Base-by-base conservation (phyloP, 441 rosid genomes). In the Bruguiera hainesii region DNA sequence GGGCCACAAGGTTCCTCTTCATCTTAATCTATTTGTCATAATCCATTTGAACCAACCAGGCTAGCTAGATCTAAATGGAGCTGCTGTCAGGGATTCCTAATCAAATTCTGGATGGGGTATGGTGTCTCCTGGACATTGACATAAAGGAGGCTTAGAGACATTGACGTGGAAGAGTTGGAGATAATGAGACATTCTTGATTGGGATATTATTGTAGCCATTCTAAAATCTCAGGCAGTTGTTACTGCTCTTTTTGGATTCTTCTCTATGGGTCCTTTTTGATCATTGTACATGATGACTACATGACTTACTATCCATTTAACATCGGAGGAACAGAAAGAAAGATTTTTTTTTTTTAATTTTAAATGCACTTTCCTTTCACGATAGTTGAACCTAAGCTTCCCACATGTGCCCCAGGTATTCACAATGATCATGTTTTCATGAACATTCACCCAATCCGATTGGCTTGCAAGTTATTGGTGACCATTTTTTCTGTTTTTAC, bases 201-300 rank as follows among this genome's bases (percentile, higher is more conserved):
- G 68, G 52, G 71, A 76, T 72, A 62, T 59, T 18, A 11, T 63
- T 63, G 58, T 62, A 28, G 56, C 63, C 61, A 59, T 66, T 63
- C 67, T 29, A 48, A 64, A 23, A 28, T 62, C 60, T 49, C 31
- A 57, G 61, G 61, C 75, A 55, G 57, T 51, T 64, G 74, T 66
- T 52, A 64, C 65, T 15, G 29, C 48, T 57, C 75, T 69, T 85
- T 85, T 81, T 81, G 89, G 83, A 78, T 71, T 60, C 79, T 80
- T 78, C 77, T 56, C 42, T 39, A 7, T 60, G 63, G 60, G 61
- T 30, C 71, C 56, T 26, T 57, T 39, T 31, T 56, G 50, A 9
- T 31, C 19, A 31, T 39, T 69, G 2, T 39, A 65, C 53, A 61
- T 72, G 51, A 61, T 74, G 51, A 39, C 63, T 39, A 0, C 42